Evolutionary conservation across 352 stramenopile genomes (phyloP).

Genomic region (Phytophthora kernoviae): DNA sequence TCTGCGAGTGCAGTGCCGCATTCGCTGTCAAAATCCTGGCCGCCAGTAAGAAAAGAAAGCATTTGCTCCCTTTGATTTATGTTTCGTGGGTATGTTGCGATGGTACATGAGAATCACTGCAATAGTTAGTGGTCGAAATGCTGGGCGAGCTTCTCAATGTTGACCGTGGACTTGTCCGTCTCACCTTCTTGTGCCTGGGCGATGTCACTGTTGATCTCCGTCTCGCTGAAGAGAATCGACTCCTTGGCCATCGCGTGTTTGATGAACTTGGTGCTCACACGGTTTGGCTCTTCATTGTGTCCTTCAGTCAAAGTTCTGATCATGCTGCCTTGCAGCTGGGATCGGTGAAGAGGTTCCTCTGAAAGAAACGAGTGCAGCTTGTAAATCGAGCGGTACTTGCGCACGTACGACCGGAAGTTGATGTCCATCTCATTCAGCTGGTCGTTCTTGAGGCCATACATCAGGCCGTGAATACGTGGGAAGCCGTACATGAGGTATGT

Average conservation of each 20-base stretch:
- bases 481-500: slow-evolving; percentile 81
- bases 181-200: slow-evolving; percentile 46
- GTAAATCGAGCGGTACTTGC: slow-evolving; percentile 84
- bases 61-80: slow-evolving; percentile 24
- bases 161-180: slow-evolving; percentile 38
- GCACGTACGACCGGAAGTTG: slow-evolving; percentile 81
- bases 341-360: slow-evolving; percentile 48
- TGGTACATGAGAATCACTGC: background rate
- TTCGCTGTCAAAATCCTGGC: slow-evolving; percentile 10
- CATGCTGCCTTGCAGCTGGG: slow-evolving; percentile 79
- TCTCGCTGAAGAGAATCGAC: slow-evolving; percentile 78
- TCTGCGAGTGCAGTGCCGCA: slow-evolving; percentile 10
- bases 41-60: slow-evolving; percentile 16
- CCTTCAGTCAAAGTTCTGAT: slow-evolving; percentile 64
- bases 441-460: slow-evolving; percentile 85
- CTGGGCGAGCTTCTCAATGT: slow-evolving; percentile 62
- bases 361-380: slow-evolving; percentile 76
- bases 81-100: slow-evolving; percentile 22
- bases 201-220: slow-evolving; percentile 67
- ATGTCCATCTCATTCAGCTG: slow-evolving; percentile 86
- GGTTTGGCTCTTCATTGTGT: slow-evolving; percentile 59
- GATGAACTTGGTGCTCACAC: slow-evolving; percentile 65
- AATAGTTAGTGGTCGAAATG: slow-evolving; percentile 71
- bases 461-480: slow-evolving; percentile 87
- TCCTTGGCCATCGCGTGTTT: slow-evolving; percentile 73